A percentile compares a stretch with the other conserved stretches of the same genome.
Evolutionary conservation across 257 asterid species (phyloP).

Genomic region (Fraxinus excelsior): DNA sequence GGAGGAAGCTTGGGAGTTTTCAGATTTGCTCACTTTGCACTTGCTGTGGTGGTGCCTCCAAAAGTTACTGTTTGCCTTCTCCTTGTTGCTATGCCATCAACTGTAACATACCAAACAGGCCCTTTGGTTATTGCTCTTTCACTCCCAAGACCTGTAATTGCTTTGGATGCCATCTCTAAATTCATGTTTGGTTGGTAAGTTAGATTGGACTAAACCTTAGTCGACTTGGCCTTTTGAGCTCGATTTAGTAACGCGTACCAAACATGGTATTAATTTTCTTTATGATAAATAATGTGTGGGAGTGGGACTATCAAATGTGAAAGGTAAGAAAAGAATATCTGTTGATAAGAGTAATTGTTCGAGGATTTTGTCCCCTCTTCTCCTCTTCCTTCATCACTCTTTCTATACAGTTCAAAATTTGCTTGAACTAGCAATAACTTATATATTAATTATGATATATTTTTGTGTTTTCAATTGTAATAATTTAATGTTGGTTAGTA

Average conservation of each 20-base stretch:
- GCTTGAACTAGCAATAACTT: slow-evolving; percentile 9
- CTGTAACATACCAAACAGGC: slow-evolving; percentile 90
- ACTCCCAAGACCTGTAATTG: slow-evolving; percentile 85
- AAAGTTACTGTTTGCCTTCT: slow-evolving; percentile 59
- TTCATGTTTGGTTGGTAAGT: slow-evolving; percentile 3
- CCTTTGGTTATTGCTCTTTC: slow-evolving; percentile 86
- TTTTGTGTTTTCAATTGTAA: neutral
- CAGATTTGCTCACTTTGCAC: slow-evolving; percentile 80
- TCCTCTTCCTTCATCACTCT: neutral
- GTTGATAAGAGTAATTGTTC: slow-evolving; percentile 39
- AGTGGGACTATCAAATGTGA: slow-evolving; percentile 28
- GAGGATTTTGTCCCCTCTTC: slow-evolving; percentile 20
- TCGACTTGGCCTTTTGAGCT: neutral
- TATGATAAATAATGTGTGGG: slow-evolving; percentile 23
- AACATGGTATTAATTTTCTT: slow-evolving; percentile 9
- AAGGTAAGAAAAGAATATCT: slow-evolving; percentile 37
- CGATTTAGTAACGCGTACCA: neutral
- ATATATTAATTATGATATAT: neutral
- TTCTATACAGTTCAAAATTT: neutral
- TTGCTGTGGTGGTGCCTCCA: slow-evolving; percentile 66
- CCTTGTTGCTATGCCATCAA: slow-evolving; percentile 90
- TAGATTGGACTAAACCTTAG: neutral
- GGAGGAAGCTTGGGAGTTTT: slow-evolving; percentile 73
- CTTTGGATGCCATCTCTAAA: slow-evolving; percentile 66
- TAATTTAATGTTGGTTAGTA: slow-evolving; percentile 20